phyloP scores from a whole-genome alignment of 257 asterid genomes.

The Rauvolfia tetraphylla region DNA sequence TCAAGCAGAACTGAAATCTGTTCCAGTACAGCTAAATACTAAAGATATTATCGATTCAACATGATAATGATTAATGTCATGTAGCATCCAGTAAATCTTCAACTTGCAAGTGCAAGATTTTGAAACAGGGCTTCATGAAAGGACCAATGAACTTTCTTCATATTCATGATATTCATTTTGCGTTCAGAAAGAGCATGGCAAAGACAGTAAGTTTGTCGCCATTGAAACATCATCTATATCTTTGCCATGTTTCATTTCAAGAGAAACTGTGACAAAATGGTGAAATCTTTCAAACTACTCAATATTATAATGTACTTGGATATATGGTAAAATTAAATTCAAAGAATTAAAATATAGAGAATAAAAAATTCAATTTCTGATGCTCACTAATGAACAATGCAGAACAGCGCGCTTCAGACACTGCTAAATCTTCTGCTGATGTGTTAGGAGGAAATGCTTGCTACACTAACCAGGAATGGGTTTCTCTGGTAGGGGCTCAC shows the following conservation, averaged over 20 bases:
- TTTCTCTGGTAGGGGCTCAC: no score
- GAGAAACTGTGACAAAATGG: background rate
- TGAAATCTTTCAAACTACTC: background rate
- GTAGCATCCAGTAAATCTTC: background rate
- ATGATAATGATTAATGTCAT: background rate
- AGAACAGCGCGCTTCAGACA: background rate
- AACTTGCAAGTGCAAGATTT: conserved; percentile 1
- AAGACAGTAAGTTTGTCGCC: background rate
- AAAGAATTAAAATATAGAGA: background rate
- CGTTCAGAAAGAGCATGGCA: background rate
- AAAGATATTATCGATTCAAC: background rate
- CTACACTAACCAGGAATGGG: no score
- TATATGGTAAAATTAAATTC: background rate
- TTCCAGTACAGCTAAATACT: background rate
- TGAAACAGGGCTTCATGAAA: background rate
- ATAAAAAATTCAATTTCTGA: background rate
- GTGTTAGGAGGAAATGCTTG: no score
- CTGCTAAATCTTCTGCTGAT: no score
- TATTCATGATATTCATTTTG: background rate
- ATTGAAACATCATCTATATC: background rate
- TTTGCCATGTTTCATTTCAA: background rate
- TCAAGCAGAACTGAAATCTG: background rate
- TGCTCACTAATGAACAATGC: background rate
- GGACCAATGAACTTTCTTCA: background rate
- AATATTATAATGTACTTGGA: background rate